Evolutionary conservation across 495 filamentous ascomycete species (phyloP).

Genomic region (Hypoxylon fragiforme): DNA sequence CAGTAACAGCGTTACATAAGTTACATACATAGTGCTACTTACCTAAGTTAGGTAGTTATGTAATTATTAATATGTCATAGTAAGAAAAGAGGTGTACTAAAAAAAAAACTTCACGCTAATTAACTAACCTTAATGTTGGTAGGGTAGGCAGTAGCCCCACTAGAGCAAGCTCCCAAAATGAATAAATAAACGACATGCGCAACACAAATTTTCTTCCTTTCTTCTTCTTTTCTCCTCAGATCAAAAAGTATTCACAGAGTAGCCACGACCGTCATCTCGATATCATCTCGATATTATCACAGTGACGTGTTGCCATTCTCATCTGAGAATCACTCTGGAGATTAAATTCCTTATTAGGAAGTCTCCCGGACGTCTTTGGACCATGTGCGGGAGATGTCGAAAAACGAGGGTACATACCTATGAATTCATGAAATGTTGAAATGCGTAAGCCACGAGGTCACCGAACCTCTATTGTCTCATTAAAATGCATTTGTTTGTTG

Average conservation of each 20-base stretch:
- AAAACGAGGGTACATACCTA: slow-evolving; percentile 42
- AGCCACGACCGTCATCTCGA: slow-evolving; percentile 56
- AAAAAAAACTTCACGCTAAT: too few relatives aligned
- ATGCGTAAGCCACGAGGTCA: background rate
- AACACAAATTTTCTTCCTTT: slow-evolving; percentile 15
- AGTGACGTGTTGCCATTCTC: slow-evolving; percentile 57
- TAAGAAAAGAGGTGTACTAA: background rate
- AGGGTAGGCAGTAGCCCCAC: too few relatives aligned
- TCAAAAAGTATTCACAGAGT: slow-evolving; percentile 58
- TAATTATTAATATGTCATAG: background rate
- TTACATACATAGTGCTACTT: too few relatives aligned
- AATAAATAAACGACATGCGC: slow-evolving; percentile 9
- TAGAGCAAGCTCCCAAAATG: slow-evolving; percentile 1
- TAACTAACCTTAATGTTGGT: too few relatives aligned
- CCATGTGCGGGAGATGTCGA: slow-evolving; percentile 53
- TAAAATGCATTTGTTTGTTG: too few relatives aligned
- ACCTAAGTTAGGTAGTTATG: too few relatives aligned
- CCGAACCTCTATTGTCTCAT: background rate
- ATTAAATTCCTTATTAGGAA: slow-evolving; percentile 57
- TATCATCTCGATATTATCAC: slow-evolving; percentile 46
- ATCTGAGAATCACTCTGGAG: slow-evolving; percentile 49
- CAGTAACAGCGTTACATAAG: too few relatives aligned
- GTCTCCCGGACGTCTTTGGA: slow-evolving; percentile 47
- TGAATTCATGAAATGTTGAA: background rate
- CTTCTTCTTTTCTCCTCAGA: slow-evolving; percentile 45